These are phyloP conservation scores for Senecio squalidus DNA, from an alignment of 140 eudicot genomes.

Conservation along the genomic window DNA sequence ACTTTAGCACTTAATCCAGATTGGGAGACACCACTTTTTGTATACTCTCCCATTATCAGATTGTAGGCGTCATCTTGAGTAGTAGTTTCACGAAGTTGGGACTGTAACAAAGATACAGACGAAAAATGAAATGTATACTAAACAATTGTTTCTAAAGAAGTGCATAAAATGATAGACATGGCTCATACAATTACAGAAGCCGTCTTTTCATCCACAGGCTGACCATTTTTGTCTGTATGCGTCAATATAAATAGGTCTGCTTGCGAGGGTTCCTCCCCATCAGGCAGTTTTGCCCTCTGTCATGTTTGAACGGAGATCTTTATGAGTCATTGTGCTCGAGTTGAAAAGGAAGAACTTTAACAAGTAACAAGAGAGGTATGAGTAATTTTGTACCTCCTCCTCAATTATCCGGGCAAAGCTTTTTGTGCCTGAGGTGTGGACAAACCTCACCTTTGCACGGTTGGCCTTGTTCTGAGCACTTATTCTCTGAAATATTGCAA, in stretches of 20 bases:
- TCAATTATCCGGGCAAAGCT: slow-evolving; percentile 52
- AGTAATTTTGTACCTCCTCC: slow-evolving; percentile 36
- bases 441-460: slow-evolving; percentile 35
- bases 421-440: slow-evolving; percentile 49
- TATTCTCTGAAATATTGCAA: slow-evolving; percentile 24
- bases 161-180: slow-evolving; percentile 1
- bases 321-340: not conserved
- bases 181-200: slow-evolving; percentile 34
- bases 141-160: not conserved
- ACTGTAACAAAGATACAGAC: slow-evolving; percentile 24
- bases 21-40: slow-evolving; percentile 14
- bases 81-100: slow-evolving; percentile 37
- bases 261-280: slow-evolving; percentile 48
- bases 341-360: not conserved
- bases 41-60: slow-evolving; percentile 35
- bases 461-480: slow-evolving; percentile 47
- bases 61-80: slow-evolving; percentile 31
- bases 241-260: slow-evolving; percentile 56
- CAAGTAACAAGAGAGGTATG: not conserved
- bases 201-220: slow-evolving; percentile 47
- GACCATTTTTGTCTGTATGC: slow-evolving; percentile 53
- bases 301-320: not conserved
- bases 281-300: slow-evolving; percentile 47
- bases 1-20: slow-evolving; percentile 16
- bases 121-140: not conserved